These are phyloP conservation scores for Sisymbrium altissimum DNA, from an alignment of 345 rosid genomes.

Conservation along the genomic window DNA sequence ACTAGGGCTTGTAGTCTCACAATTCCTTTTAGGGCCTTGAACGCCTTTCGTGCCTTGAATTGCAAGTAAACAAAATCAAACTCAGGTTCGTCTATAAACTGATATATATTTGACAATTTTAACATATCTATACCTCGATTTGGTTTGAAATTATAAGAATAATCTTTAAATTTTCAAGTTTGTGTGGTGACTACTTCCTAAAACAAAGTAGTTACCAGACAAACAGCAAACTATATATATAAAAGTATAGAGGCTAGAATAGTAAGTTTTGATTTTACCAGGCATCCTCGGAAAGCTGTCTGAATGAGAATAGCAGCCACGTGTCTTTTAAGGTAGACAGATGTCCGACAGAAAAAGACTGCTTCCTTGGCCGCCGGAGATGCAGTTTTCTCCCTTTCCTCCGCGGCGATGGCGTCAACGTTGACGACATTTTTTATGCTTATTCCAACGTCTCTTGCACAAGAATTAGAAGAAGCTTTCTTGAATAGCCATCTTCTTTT, in stretches of 20 bases:
- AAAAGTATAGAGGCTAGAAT: neutral
- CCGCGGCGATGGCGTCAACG: neutral
- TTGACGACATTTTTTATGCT: neutral
- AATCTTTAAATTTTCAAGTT: neutral
- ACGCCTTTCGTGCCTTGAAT: constrained; percentile 76
- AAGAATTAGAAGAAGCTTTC: constrained; percentile 46
- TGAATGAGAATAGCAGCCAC: constrained; percentile 71
- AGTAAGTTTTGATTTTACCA: constrained; percentile 37
- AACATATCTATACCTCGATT: neutral
- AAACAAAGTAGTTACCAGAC: neutral
- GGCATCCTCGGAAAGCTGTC: constrained; percentile 73
- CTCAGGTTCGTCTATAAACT: neutral
- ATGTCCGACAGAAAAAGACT: constrained; percentile 44
- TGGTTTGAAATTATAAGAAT: neutral
- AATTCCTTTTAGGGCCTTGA: constrained; percentile 67
- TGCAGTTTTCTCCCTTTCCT: constrained; percentile 50
- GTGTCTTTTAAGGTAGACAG: constrained; percentile 48
- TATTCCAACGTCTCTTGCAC: constrained; percentile 2
- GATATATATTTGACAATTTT: neutral
- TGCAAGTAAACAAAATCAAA: constrained; percentile 23
- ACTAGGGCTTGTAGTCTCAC: constrained; percentile 92
- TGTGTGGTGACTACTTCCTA: neutral
- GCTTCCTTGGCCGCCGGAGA: constrained; percentile 65
- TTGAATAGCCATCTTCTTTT: constrained; percentile 67
- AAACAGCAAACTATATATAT: neutral